Percentiles rank a stretch among this genome's conserved stretches.
phyloP scores from a whole-genome alignment of 768 basidiomycete species.

The Cystofilobasidium bisporidii region DNA sequence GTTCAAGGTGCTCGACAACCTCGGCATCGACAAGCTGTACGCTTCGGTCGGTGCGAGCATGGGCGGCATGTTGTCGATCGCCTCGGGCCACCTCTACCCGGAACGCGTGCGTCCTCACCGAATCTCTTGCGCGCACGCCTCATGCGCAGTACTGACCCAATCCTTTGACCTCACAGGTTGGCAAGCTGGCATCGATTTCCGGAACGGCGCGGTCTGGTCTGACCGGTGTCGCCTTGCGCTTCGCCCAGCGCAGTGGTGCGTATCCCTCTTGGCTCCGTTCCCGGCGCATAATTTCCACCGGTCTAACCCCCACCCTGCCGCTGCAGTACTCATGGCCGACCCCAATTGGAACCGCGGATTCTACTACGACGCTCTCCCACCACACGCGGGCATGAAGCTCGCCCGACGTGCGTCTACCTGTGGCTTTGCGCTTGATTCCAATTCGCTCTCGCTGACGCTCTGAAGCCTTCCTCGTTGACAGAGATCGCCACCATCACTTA shows the following conservation, averaged over 20 bases:
- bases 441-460: not conserved
- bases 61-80: slow-evolving; percentile 97
- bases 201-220: slow-evolving; percentile 89
- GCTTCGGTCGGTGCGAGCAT: slow-evolving; percentile 91
- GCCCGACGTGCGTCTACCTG: slow-evolving; percentile 82
- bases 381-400: slow-evolving; percentile 96
- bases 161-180: slow-evolving; percentile 45
- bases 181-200: slow-evolving; percentile 84
- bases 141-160: too few relatives aligned
- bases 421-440: too few relatives aligned
- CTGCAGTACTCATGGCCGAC: slow-evolving; percentile 93
- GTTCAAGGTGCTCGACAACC: slow-evolving; percentile 69
- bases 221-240: slow-evolving; percentile 87
- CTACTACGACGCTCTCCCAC: slow-evolving; percentile 90
- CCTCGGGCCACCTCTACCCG: slow-evolving; percentile 86
- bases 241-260: slow-evolving; percentile 89
- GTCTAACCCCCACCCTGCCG: not conserved
- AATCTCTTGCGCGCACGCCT: too few relatives aligned
- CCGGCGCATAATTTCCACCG: too few relatives aligned
- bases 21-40: slow-evolving; percentile 74
- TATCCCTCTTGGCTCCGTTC: slow-evolving; percentile 20
- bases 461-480: slow-evolving; percentile 35
- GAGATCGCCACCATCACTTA: slow-evolving; percentile 99
- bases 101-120: slow-evolving; percentile 47
- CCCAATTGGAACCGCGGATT: slow-evolving; percentile 99